Percentiles rank a stretch among this genome's conserved stretches.
Evolutionary conservation across 805 yeast species (phyloP).

Genomic region (Metschnikowia gelsemii): DNA sequence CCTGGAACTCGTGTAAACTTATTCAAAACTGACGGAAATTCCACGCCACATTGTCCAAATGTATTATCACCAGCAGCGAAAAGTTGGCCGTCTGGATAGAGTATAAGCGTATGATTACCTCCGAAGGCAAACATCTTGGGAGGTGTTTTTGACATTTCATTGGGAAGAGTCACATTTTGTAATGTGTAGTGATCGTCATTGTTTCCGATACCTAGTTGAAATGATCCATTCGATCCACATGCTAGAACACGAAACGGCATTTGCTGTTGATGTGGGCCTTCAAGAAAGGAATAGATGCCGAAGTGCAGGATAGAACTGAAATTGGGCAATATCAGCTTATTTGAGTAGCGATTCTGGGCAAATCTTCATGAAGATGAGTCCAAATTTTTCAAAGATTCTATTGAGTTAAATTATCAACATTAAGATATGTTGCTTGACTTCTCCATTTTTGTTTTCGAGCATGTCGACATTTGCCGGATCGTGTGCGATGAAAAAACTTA

Average conservation of each 20-base stretch:
- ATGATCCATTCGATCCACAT: constrained; percentile 84
- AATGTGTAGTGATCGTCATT: constrained; percentile 42
- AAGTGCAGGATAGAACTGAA: constrained; percentile 1
- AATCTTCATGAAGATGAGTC: too few relatives aligned
- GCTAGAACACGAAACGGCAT: constrained; percentile 37
- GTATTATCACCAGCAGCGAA: constrained; percentile 61
- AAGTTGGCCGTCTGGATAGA: constrained; percentile 52
- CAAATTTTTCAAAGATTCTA: too few relatives aligned
- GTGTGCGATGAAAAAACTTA: too few relatives aligned
- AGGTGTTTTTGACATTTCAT: constrained; percentile 22
- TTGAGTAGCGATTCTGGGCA: too few relatives aligned
- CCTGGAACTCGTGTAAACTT: constrained; percentile 24
- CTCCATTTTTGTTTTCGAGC: too few relatives aligned
- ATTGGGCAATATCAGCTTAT: too few relatives aligned
- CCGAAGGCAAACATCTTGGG: constrained; percentile 63
- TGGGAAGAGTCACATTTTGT: constrained; percentile 14
- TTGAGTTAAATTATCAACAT: too few relatives aligned
- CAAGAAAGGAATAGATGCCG: background rate
- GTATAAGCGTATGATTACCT: constrained; percentile 78
- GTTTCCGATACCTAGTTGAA: constrained; percentile 66
- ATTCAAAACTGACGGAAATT: constrained; percentile 1
- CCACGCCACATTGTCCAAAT: constrained; percentile 52
- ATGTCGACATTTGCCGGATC: too few relatives aligned
- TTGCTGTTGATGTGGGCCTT: background rate
- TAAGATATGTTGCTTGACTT: too few relatives aligned